Evolutionary conservation across 179 eudicot genomes (phyloP).

Genomic region (Heliamphora pulchella): DNA sequence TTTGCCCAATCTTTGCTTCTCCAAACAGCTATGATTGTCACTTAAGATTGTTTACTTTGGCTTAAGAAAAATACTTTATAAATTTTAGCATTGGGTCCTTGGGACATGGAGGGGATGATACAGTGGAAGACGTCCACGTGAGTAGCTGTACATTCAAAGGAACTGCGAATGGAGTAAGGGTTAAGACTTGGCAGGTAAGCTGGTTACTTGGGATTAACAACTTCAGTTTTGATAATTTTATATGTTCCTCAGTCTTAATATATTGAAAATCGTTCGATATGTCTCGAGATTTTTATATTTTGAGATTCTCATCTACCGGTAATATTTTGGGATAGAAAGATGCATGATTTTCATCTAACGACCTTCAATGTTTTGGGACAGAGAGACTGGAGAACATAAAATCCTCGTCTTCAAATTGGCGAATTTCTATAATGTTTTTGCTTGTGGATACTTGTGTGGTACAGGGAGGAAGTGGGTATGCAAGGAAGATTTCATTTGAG

Average conservation of each 20-base stretch:
- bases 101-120: conserved; percentile 40
- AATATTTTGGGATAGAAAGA: too few species aligned
- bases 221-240: neutral
- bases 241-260: too few species aligned
- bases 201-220: neutral
- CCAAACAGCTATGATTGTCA: neutral
- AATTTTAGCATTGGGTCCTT: conserved; percentile 50
- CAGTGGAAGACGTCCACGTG: conserved; percentile 45
- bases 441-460: neutral
- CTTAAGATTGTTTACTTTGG: too few species aligned
- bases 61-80: neutral
- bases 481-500: conserved; percentile 42
- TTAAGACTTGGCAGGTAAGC: conserved; percentile 55
- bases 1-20: neutral
- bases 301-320: too few species aligned
- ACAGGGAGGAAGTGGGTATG: conserved; percentile 58
- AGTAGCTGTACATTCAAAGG: conserved; percentile 40
- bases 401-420: neutral
- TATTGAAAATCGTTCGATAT: too few species aligned
- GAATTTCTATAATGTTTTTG: neutral
- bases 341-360: too few species aligned
- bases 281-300: too few species aligned
- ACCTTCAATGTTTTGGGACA: too few species aligned
- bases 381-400: too few species aligned
- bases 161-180: conserved; percentile 43